These are phyloP conservation scores for Biscogniauxia sp. DNA, from an alignment of 2,329 filamentous ascomycete genomes.

Conservation along the genomic window DNA sequence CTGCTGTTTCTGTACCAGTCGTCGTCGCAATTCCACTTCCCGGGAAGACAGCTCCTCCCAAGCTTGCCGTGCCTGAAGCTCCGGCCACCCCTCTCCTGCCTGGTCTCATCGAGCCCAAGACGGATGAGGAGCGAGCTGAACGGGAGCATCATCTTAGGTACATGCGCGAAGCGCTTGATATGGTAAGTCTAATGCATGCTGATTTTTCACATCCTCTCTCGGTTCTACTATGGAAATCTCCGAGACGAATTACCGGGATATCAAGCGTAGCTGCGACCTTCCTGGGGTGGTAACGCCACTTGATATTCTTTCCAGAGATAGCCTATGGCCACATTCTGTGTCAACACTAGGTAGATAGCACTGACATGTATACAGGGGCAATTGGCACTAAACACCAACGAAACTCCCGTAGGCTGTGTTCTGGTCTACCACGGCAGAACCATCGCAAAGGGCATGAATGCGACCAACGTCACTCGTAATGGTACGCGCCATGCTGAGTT, in stretches of 20 bases:
- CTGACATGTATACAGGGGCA: constrained; percentile 61
- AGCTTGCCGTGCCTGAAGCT: constrained; percentile 15
- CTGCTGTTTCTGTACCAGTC: constrained; percentile 25
- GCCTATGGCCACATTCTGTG: neutral
- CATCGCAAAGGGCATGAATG: constrained; percentile 92
- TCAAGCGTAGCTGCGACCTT: neutral
- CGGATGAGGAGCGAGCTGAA: constrained; percentile 37
- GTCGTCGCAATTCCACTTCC: constrained; percentile 24
- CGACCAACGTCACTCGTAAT: constrained; percentile 86
- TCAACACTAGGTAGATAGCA: constrained; percentile 11
- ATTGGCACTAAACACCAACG: constrained; percentile 77
- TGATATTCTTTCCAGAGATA: neutral
- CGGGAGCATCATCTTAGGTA: constrained; percentile 54
- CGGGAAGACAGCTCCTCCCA: constrained; percentile 14
- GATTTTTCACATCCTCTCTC: neutral
- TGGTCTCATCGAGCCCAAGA: constrained; percentile 33
- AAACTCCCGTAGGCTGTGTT: constrained; percentile 96
- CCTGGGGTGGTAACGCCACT: neutral
- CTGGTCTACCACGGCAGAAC: constrained; percentile 77
- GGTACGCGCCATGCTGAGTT: constrained; percentile 96
- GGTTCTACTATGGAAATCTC: neutral
- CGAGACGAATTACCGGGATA: neutral
- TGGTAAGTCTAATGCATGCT: constrained; percentile 53
- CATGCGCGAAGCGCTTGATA: constrained; percentile 82
- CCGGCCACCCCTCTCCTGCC: constrained; percentile 24